These are phyloP conservation scores for Talaromyces nanjingensis DNA, from an alignment of 495 filamentous ascomycete genomes.

Conservation along the genomic window DNA sequence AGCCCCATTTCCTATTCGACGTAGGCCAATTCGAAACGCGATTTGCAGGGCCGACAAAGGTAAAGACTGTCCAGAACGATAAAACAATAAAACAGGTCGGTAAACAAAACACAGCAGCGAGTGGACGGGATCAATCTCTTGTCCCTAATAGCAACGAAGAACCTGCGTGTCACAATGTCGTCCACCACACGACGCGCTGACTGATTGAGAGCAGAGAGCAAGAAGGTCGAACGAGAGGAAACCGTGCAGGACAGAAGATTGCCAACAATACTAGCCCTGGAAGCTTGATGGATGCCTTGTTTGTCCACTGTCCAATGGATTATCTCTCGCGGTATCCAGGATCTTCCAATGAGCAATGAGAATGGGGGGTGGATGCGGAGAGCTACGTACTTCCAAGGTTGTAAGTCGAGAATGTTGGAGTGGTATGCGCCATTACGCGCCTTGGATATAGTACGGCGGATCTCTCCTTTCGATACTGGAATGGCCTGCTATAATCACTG, in stretches of 20 bases:
- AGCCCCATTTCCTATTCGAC: not conserved
- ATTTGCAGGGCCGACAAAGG: not conserved
- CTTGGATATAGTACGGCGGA: not conserved
- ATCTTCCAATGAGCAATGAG: conserved; percentile 1
- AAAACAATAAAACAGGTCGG: not conserved
- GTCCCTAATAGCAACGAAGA: not conserved
- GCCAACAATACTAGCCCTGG: not conserved
- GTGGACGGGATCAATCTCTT: conserved; percentile 1
- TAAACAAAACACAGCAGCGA: not conserved
- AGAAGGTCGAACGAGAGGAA: not conserved
- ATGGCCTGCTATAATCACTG: not conserved
- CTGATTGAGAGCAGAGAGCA: not conserved
- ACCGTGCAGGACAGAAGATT: not conserved
- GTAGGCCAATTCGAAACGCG: not conserved
- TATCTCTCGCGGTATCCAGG: not conserved
- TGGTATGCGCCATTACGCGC: conserved; percentile 4
- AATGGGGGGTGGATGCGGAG: not conserved
- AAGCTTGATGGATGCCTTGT: not conserved
- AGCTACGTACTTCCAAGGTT: not conserved
- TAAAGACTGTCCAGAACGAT: conserved; percentile 2
- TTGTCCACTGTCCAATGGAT: not conserved
- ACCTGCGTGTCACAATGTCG: not conserved
- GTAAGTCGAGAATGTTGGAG: conserved; percentile 5
- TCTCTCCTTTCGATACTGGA: not conserved
- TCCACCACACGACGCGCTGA: not conserved